Evolutionary conservation across 306 rosid genomes (phyloP).

Genomic region (Lotus japonicus): DNA sequence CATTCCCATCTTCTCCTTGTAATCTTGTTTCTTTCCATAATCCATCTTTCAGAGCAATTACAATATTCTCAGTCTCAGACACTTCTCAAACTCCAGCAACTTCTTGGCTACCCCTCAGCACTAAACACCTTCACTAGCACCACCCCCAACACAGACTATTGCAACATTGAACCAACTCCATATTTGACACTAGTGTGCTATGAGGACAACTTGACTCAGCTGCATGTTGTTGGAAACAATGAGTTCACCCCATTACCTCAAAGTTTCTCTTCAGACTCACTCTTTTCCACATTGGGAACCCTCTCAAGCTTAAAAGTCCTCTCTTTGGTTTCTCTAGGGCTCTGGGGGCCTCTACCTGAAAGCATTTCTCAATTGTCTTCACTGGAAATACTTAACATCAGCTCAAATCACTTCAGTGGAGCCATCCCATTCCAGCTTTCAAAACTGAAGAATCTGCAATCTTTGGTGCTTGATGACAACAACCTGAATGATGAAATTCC

Average conservation of each 20-base stretch:
- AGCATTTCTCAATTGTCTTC: conserved; percentile 41
- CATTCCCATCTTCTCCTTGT: conserved; percentile 33
- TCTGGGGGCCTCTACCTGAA: conserved; percentile 70
- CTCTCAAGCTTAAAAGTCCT: conserved; percentile 67
- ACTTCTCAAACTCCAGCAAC: conserved; percentile 52
- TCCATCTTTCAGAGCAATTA: conserved; percentile 42
- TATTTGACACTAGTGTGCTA: conserved; percentile 65
- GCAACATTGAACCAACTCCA: conserved; percentile 65
- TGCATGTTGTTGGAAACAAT: conserved; percentile 57
- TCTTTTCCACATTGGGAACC: conserved; percentile 45
- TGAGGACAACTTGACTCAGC: conserved; percentile 63
- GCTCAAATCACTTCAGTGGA: conserved; percentile 64
- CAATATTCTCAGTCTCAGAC: conserved; percentile 42
- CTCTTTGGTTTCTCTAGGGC: conserved; percentile 61
- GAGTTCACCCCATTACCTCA: conserved; percentile 33
- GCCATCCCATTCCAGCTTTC: conserved; percentile 52
- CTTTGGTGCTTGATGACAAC: conserved; percentile 70
- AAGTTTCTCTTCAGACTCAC: conserved; percentile 37
- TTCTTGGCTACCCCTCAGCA: conserved; percentile 61
- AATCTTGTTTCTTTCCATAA: conserved; percentile 30
- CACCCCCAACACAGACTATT: conserved; percentile 34
- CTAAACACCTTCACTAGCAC: conserved; percentile 26
- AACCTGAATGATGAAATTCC: conserved; percentile 55
- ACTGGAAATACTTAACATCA: conserved; percentile 73
- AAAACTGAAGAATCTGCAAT: conserved; percentile 51